Percentiles rank a stretch among this genome's conserved stretches.
Conservation (phyloP, 345 rosid genomes). For the Euphorbia tirucalli region DNA sequence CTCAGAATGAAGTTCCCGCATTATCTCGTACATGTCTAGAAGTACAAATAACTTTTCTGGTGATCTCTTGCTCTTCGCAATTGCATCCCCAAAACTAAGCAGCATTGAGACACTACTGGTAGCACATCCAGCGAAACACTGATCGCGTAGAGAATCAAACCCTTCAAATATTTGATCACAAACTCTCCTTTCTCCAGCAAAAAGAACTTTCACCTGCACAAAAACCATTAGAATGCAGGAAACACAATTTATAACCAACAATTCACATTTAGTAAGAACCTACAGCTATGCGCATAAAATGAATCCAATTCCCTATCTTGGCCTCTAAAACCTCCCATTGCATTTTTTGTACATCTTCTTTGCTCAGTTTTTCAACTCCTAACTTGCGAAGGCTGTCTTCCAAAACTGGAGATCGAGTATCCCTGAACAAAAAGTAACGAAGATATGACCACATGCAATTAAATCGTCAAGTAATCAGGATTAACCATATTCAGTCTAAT, state of each 20-base stretch:
- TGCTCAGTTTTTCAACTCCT: conserved; percentile 95
- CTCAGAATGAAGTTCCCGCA: conserved; percentile 96
- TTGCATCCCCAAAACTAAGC: conserved; percentile 99
- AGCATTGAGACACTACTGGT: conserved; percentile 77
- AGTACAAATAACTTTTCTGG: conserved; percentile 98
- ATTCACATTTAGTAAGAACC: conserved; percentile 27
- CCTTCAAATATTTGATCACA: conserved; percentile 92
- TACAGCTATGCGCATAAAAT: conserved; percentile 98
- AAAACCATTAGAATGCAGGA: conserved; percentile 20
- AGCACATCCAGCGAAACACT: conserved; percentile 87
- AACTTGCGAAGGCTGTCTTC: conserved; percentile 86
- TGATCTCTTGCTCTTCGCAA: conserved; percentile 95
- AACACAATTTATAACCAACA: not conserved
- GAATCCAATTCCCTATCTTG: conserved; percentile 97
- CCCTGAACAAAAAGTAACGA: conserved; percentile 47
- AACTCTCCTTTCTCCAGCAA: conserved; percentile 88
- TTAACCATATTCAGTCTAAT: not conserved
- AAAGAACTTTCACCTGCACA: conserved; percentile 84
- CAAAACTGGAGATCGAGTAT: conserved; percentile 70
- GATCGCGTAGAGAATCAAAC: conserved; percentile 83
- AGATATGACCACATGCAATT: not conserved
- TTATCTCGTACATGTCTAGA: conserved; percentile 96
- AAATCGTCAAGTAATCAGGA: not conserved
- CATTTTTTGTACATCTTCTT: conserved; percentile 97
- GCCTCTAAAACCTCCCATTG: conserved; percentile 99